phyloP scores from a whole-genome alignment of 306 rosid genomes.

The Castanea crenata region DNA sequence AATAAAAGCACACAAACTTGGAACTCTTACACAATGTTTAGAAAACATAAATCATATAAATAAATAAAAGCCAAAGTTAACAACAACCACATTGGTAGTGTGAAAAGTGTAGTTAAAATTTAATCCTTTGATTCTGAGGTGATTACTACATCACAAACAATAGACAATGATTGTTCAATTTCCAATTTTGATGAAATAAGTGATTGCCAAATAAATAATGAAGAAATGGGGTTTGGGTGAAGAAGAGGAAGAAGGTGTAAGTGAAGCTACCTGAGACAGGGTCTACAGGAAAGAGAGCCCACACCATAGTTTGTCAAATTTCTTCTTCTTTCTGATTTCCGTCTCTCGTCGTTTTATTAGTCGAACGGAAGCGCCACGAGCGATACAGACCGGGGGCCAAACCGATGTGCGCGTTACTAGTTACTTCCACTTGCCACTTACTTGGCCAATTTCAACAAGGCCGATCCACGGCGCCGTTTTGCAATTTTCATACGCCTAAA shows the following conservation, averaged over 20 bases:
- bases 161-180: too few relatives aligned
- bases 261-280: slow-evolving; percentile 54
- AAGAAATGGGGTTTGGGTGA: too few relatives aligned
- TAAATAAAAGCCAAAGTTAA: background rate
- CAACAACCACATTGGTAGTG: background rate
- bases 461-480: too few relatives aligned
- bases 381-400: background rate
- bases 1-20: background rate
- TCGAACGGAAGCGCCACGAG: background rate
- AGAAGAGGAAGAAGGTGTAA: background rate
- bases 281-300: slow-evolving; percentile 77
- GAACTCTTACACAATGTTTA: background rate
- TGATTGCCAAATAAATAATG: too few relatives aligned
- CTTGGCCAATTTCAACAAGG: too few relatives aligned
- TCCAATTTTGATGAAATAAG: too few relatives aligned
- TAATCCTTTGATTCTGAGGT: too few relatives aligned
- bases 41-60: too few relatives aligned
- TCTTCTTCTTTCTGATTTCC: background rate
- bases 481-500: too few relatives aligned
- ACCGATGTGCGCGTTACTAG: too few relatives aligned
- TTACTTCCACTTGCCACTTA: too few relatives aligned
- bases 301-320: slow-evolving; percentile 59
- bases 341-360: background rate
- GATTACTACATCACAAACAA: too few relatives aligned
- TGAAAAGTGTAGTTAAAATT: background rate